Evolutionary conservation across 1,139 yeast genomes (phyloP).

Genomic region (Yamadazyma dendronema): DNA sequence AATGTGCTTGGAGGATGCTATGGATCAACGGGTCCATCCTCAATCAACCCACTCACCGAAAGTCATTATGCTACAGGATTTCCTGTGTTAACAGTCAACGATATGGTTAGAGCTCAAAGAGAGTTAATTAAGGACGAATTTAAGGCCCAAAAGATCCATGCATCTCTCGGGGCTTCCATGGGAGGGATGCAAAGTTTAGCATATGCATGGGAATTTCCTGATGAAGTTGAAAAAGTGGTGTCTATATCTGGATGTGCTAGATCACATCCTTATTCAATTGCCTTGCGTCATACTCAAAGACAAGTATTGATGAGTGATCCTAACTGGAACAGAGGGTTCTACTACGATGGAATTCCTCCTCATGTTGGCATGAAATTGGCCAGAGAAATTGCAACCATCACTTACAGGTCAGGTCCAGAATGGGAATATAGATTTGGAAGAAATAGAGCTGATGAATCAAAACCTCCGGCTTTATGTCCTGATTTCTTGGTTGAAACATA

Average conservation of each 20-base stretch:
- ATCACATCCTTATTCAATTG: constrained; percentile 91
- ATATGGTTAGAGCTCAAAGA: constrained; percentile 89
- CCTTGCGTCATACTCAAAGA: constrained; percentile 89
- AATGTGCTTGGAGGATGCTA: constrained; percentile 93
- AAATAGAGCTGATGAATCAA: constrained; percentile 77
- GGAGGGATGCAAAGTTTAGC: constrained; percentile 97
- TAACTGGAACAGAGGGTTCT: constrained; percentile 90
- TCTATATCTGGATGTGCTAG: constrained; percentile 89
- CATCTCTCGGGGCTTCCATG: constrained; percentile 90
- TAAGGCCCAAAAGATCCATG: constrained; percentile 63
- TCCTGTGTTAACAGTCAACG: constrained; percentile 82
- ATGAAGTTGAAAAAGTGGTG: constrained; percentile 67
- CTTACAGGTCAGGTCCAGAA: constrained; percentile 94
- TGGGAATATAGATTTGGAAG: constrained; percentile 94
- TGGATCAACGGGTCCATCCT: constrained; percentile 93
- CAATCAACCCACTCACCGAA: constrained; percentile 67
- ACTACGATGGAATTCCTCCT: constrained; percentile 78
- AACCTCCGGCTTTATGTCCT: constrained; percentile 85
- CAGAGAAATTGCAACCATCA: constrained; percentile 89
- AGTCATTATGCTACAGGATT: constrained; percentile 80
- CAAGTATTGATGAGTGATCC: constrained; percentile 95
- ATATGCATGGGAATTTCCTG: constrained; percentile 80
- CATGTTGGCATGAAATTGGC: constrained; percentile 95
- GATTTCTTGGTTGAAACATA: constrained; percentile 91
- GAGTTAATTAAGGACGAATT: constrained; percentile 60